These are phyloP conservation scores for Fraxinus pennsylvanica DNA, from an alignment of 257 asterid genomes.

Conservation along the genomic window DNA sequence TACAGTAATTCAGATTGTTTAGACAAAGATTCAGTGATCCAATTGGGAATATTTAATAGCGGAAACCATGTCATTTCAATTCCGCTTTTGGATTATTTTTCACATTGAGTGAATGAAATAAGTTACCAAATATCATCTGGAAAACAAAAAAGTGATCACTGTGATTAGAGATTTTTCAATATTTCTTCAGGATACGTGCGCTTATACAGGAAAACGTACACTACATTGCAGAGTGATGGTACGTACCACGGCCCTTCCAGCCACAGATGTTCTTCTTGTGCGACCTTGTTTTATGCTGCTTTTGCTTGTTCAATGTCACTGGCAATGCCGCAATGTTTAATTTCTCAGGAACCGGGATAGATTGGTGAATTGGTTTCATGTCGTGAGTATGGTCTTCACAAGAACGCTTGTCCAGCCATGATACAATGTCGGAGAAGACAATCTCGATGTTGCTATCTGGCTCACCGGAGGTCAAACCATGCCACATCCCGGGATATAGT, in stretches of 20 bases:
- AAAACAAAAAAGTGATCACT: background rate
- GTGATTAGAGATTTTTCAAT: background rate
- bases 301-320: constrained; percentile 13
- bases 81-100: background rate
- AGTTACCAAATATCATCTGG: background rate
- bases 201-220: background rate
- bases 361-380: constrained; percentile 7
- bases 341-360: constrained; percentile 16
- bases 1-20: too few species aligned
- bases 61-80: background rate
- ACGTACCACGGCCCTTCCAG: constrained; percentile 53
- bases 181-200: background rate
- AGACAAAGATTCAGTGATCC: background rate
- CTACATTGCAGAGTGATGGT: constrained; percentile 53
- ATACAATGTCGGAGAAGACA: constrained; percentile 73
- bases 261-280: constrained; percentile 51
- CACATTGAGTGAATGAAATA: background rate
- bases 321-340: constrained; percentile 26
- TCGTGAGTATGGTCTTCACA: background rate
- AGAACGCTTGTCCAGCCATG: constrained; percentile 72
- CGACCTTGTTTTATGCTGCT: constrained; percentile 25
- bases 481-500: constrained; percentile 89
- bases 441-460: constrained; percentile 50
- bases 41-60: background rate
- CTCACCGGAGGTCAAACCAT: constrained; percentile 50